phyloP scores from a whole-genome alignment of 768 basidiomycete genomes.

The Lentinula boryana region DNA sequence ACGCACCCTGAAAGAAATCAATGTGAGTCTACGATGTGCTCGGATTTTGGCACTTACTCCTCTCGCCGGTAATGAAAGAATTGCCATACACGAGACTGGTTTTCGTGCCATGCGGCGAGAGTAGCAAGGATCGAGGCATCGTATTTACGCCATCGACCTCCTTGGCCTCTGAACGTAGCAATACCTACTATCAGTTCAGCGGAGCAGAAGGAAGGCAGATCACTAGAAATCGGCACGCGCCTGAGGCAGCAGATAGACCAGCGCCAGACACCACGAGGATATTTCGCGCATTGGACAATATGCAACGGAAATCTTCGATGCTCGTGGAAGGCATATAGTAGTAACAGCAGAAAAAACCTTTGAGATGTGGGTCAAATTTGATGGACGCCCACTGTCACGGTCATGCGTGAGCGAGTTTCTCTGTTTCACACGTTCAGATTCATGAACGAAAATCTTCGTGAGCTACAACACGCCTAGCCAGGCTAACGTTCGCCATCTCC shows the following conservation, averaged over 20 bases:
- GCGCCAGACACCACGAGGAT: conserved; percentile 46
- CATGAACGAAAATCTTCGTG: too few species aligned
- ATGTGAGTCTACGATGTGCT: neutral
- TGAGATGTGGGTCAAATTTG: too few species aligned
- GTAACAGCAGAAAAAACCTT: neutral
- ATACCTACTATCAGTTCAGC: conserved; percentile 6
- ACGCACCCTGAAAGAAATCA: conserved; percentile 9
- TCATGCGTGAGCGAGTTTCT: too few species aligned
- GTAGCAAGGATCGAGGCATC: conserved; percentile 9
- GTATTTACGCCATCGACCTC: conserved; percentile 14
- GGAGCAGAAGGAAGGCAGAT: neutral
- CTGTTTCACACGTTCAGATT: too few species aligned
- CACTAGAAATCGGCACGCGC: conserved; percentile 20
- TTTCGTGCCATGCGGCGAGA: conserved; percentile 9
- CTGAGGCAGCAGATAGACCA: conserved; percentile 61
- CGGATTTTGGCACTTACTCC: conserved; percentile 1
- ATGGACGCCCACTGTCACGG: too few species aligned
- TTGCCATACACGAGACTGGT: conserved; percentile 13
- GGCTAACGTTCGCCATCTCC: too few species aligned
- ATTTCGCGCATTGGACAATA: conserved; percentile 21
- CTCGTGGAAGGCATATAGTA: conserved; percentile 14
- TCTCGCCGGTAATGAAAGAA: conserved; percentile 14
- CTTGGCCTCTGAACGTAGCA: conserved; percentile 13
- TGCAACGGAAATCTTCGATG: conserved; percentile 12
- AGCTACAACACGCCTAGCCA: too few species aligned